phyloP scores from a whole-genome alignment of 495 filamentous ascomycete species.

The Neurospora sp. region DNA sequence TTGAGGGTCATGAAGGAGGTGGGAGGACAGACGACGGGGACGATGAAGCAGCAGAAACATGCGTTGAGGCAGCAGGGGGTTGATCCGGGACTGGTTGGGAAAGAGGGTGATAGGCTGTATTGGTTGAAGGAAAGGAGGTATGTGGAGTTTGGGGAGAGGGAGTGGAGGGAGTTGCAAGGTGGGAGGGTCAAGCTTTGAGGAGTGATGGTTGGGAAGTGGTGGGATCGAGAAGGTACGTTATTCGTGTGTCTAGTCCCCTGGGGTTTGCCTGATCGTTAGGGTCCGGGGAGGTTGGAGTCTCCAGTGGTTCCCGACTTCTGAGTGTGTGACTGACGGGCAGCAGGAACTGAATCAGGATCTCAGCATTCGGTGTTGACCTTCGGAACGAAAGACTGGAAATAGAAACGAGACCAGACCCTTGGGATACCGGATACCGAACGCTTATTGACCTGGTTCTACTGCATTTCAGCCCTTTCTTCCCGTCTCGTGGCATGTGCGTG shows the following conservation, averaged over 20 bases:
- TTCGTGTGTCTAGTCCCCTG: too few relatives aligned
- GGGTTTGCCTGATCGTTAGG: too few relatives aligned
- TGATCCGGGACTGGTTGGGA: slow-evolving; percentile 44
- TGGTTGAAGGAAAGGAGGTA: slow-evolving; percentile 49
- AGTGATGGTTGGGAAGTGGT: neutral
- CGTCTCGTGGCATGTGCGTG: neutral
- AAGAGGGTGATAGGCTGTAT: slow-evolving; percentile 48
- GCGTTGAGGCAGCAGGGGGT: slow-evolving; percentile 59
- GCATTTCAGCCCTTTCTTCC: neutral
- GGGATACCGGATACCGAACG: too few relatives aligned
- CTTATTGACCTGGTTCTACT: too few relatives aligned
- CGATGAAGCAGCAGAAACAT: slow-evolving; percentile 80
- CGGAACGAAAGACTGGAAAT: too few relatives aligned
- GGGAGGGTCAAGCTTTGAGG: slow-evolving; percentile 29
- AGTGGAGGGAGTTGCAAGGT: slow-evolving; percentile 57
- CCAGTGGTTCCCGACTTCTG: too few relatives aligned
- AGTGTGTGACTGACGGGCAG: too few relatives aligned
- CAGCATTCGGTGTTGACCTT: too few relatives aligned
- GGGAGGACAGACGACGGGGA: slow-evolving; percentile 59
- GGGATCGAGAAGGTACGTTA: too few relatives aligned
- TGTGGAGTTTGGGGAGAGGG: slow-evolving; percentile 50
- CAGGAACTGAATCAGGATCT: too few relatives aligned
- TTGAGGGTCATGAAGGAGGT: slow-evolving; percentile 49
- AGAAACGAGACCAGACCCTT: too few relatives aligned
- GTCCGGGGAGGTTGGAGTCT: too few relatives aligned